phyloP scores from a whole-genome alignment of 208 protist species.

The Leishmania arabica region DNA sequence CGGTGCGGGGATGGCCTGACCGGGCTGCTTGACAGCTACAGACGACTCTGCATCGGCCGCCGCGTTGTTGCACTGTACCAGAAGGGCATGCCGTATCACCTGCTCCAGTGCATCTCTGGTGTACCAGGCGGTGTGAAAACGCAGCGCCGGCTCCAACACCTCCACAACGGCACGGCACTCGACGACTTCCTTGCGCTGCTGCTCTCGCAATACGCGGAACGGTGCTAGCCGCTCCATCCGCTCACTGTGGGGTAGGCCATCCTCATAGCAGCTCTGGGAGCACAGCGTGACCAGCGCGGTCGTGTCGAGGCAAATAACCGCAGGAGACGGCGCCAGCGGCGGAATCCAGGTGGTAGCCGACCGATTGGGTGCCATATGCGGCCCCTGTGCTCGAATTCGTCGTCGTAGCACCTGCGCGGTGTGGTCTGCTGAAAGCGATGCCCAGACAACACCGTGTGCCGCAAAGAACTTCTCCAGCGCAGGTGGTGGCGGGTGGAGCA shows the following conservation, averaged over 20 bases:
- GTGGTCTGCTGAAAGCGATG: background rate
- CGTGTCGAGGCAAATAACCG: slow-evolving; percentile 69
- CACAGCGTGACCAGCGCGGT: slow-evolving; percentile 76
- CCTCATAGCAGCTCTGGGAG: slow-evolving; percentile 60
- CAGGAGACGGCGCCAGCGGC: slow-evolving; percentile 4
- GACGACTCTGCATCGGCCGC: background rate
- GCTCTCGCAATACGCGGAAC: slow-evolving; percentile 59
- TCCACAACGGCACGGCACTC: slow-evolving; percentile 35
- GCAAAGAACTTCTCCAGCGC: slow-evolving; percentile 13
- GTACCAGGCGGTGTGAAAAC: slow-evolving; percentile 36
- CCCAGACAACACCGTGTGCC: slow-evolving; percentile 12
- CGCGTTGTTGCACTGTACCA: background rate
- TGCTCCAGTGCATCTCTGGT: slow-evolving; percentile 16
- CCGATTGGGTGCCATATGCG: background rate
- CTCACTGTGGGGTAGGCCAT: slow-evolving; percentile 13
- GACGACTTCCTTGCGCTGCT: slow-evolving; percentile 45
- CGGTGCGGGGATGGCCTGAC: background rate
- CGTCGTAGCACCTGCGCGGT: background rate
- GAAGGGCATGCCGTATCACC: slow-evolving; percentile 20
- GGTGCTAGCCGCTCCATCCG: slow-evolving; percentile 29
- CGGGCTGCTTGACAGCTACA: background rate
- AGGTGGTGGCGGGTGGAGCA: slow-evolving; percentile 24
- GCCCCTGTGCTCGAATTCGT: background rate
- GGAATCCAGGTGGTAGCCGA: slow-evolving; percentile 22
- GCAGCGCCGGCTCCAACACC: slow-evolving; percentile 47